phyloP scores from a whole-genome alignment of 73 alveolate genomes.

The Breviolum minutum region DNA sequence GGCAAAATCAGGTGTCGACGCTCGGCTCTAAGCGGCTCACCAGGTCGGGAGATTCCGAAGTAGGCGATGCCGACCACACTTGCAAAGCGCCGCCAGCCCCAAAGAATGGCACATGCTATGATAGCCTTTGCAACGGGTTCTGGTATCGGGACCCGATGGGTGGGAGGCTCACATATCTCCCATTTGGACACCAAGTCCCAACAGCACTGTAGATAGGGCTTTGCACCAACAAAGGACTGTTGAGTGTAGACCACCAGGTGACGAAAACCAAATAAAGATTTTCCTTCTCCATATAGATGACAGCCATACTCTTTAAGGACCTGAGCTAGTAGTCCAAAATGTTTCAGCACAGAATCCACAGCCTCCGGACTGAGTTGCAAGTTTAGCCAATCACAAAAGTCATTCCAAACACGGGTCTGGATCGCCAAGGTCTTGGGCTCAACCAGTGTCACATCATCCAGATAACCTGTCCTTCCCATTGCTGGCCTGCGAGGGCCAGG shows the following conservation, averaged over 20 bases:
- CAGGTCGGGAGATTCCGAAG: not conserved
- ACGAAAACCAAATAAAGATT: not conserved
- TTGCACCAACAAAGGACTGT: not conserved
- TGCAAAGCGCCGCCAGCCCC: constrained; percentile 9
- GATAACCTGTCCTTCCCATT: not conserved
- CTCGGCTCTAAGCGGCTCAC: not conserved
- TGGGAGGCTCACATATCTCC: not conserved
- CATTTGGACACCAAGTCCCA: not conserved
- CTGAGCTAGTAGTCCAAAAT: not conserved
- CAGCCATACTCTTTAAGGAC: not conserved
- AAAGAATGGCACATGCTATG: not conserved
- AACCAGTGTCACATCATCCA: not conserved
- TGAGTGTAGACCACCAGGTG: not conserved
- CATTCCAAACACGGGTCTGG: not conserved
- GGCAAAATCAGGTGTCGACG: not conserved
- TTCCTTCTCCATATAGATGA: not conserved
- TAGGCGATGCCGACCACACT: not conserved
- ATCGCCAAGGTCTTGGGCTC: not conserved
- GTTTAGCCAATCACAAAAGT: not conserved
- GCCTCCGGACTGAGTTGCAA: not conserved
- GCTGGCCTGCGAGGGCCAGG: not conserved
- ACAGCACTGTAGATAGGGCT: not conserved
- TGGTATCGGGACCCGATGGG: not conserved
- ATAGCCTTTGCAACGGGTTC: not conserved
- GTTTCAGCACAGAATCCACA: not conserved